A percentile compares a stretch with the other conserved stretches of the same genome.
These are phyloP conservation scores for Coemansia sp. DNA, from an alignment of 371 early-diverging fungal genomes.

Conservation along the genomic window DNA sequence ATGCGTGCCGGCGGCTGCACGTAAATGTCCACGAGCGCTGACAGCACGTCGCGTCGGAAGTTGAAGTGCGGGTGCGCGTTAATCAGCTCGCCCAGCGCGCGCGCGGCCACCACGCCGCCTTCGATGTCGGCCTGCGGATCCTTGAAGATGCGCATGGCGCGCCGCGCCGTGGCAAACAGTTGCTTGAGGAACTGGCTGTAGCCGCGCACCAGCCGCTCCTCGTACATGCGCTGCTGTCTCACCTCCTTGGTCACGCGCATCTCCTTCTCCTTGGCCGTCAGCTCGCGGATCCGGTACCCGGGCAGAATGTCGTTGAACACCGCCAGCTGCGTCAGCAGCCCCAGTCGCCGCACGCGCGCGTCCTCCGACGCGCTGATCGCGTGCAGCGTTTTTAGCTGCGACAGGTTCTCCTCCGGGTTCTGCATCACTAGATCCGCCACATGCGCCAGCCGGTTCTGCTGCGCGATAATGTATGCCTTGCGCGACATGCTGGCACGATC, in stretches of 20 bases:
- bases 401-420: conserved; percentile 76
- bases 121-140: conserved; percentile 36
- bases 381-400: conserved; percentile 63
- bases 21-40: conserved; percentile 62
- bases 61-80: conserved; percentile 87
- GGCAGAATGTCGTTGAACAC: conserved; percentile 94
- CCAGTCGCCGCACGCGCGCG: conserved; percentile 64
- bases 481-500: conserved; percentile 35
- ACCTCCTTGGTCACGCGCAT: conserved; percentile 86
- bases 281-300: conserved; percentile 87
- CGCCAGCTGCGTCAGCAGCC: conserved; percentile 81
- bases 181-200: conserved; percentile 83
- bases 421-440: conserved; percentile 73
- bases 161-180: conserved; percentile 54
- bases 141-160: conserved; percentile 44
- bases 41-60: conserved; percentile 84
- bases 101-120: conserved; percentile 51
- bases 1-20: conserved; percentile 59
- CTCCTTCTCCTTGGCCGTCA: conserved; percentile 76
- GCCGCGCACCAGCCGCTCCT: conserved; percentile 73
- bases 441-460: conserved; percentile 76
- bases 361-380: conserved; percentile 58
- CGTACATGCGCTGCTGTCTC: conserved; percentile 78
- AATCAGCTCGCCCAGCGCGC: conserved; percentile 70
- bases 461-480: conserved; percentile 60